phyloP scores from a whole-genome alignment of 2,329 filamentous ascomycete genomes.

The Diatrype stigma region DNA sequence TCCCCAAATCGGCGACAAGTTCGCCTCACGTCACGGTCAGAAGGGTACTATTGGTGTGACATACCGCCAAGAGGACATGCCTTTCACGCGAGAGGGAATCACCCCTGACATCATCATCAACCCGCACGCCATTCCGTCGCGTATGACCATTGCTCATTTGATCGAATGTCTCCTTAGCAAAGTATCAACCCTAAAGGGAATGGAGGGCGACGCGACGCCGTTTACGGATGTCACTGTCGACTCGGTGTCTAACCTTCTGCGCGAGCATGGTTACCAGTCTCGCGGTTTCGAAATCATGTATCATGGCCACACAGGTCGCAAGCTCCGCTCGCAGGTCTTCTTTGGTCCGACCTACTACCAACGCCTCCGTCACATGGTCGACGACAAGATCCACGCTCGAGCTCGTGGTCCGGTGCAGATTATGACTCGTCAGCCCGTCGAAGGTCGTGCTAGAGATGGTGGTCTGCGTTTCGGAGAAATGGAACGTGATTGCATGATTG shows the following conservation, averaged over 20 bases:
- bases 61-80: constrained; percentile 97
- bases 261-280: constrained; percentile 90
- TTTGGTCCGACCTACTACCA: constrained; percentile 98
- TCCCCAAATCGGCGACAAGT: constrained; percentile 98
- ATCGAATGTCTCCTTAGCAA: constrained; percentile 98
- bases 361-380: constrained; percentile 97
- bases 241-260: constrained; percentile 79
- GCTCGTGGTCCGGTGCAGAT: constrained; percentile 96
- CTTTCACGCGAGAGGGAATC: constrained; percentile 87
- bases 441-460: constrained; percentile 96
- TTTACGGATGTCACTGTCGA: constrained; percentile 98
- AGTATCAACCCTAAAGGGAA: constrained; percentile 86
- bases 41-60: constrained; percentile 99
- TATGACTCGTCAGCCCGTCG: constrained; percentile 92
- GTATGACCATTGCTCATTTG: constrained; percentile 99
- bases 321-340: constrained; percentile 92
- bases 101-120: constrained; percentile 98
- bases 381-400: constrained; percentile 99
- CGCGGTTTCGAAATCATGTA: constrained; percentile 99
- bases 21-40: constrained; percentile 97
- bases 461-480: constrained; percentile 99
- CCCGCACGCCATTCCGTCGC: constrained; percentile 97
- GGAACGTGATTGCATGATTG: constrained; percentile 99
- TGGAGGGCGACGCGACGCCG: constrained; percentile 94
- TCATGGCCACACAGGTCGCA: constrained; percentile 93